Conservation (phyloP, 1,139 yeast species). For the Hanseniaspora gamundiae region DNA sequence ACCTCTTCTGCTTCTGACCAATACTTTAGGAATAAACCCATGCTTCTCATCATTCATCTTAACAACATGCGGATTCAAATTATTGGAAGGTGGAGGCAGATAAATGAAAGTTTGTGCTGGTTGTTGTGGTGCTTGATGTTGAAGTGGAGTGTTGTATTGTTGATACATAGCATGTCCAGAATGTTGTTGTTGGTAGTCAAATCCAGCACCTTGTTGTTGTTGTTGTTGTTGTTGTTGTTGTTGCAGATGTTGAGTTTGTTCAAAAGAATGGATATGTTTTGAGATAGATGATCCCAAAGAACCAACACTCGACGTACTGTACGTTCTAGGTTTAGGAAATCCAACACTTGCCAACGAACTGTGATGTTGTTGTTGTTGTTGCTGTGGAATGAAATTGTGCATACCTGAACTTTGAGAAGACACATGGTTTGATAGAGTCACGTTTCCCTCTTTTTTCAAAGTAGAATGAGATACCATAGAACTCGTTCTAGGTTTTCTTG, state of each 20-base stretch:
- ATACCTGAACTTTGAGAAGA: constrained; percentile 14
- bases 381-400: constrained; percentile 8
- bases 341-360: not conserved
- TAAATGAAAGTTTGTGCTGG: not conserved
- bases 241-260: not conserved
- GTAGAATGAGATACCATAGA: not conserved
- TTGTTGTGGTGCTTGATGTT: not conserved
- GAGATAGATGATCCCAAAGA: too few species aligned
- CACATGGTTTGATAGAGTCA: not conserved
- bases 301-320: not conserved
- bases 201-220: not conserved
- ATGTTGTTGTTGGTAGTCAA: not conserved
- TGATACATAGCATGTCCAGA: not conserved
- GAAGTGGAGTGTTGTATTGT: not conserved
- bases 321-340: not conserved
- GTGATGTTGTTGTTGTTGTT: not conserved
- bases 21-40: constrained; percentile 25
- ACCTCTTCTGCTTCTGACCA: constrained; percentile 24
- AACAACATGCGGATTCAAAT: not conserved
- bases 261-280: not conserved
- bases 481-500: not conserved
- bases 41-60: constrained; percentile 19
- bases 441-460: not conserved
- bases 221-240: too few species aligned
- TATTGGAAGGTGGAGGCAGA: not conserved